phyloP scores from a whole-genome alignment of 2,329 filamentous ascomycete species.

The Cladosporium phlei region DNA sequence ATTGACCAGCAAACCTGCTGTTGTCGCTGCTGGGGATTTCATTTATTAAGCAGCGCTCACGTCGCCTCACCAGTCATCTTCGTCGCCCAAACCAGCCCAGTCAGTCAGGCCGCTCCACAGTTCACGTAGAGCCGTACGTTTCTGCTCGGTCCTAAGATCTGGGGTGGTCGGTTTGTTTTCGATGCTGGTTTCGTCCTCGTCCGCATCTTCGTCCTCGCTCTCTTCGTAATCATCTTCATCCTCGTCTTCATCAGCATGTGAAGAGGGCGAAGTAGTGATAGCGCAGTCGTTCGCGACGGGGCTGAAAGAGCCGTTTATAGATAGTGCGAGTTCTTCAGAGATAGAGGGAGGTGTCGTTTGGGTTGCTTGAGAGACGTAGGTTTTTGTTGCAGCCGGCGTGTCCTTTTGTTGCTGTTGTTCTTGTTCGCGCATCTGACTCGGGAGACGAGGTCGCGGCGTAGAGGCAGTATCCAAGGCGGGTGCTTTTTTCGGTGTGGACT shows the following conservation, averaged over 20 bases:
- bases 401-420: neutral
- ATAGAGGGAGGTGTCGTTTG: conserved; percentile 12
- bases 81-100: conserved; percentile 30
- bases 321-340: conserved; percentile 13
- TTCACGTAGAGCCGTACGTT: conserved; percentile 30
- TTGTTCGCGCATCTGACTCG: neutral
- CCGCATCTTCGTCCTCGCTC: conserved; percentile 18
- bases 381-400: neutral
- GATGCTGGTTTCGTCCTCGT: conserved; percentile 13
- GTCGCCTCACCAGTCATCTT: conserved; percentile 19
- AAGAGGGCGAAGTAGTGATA: conserved; percentile 23
- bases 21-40: too few relatives aligned
- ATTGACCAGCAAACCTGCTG: too few relatives aligned
- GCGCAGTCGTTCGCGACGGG: conserved; percentile 20
- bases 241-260: conserved; percentile 2
- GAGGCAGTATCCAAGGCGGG: neutral
- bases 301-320: conserved; percentile 13
- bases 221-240: conserved; percentile 16
- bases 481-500: conserved; percentile 5
- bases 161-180: conserved; percentile 8
- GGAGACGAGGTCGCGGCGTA: neutral
- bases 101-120: conserved; percentile 30
- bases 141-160: conserved; percentile 17
- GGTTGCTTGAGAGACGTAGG: conserved; percentile 10
- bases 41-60: too few relatives aligned